These are phyloP conservation scores for Auriculariales sp. DNA, from an alignment of 768 basidiomycete species.

Conservation along the genomic window DNA sequence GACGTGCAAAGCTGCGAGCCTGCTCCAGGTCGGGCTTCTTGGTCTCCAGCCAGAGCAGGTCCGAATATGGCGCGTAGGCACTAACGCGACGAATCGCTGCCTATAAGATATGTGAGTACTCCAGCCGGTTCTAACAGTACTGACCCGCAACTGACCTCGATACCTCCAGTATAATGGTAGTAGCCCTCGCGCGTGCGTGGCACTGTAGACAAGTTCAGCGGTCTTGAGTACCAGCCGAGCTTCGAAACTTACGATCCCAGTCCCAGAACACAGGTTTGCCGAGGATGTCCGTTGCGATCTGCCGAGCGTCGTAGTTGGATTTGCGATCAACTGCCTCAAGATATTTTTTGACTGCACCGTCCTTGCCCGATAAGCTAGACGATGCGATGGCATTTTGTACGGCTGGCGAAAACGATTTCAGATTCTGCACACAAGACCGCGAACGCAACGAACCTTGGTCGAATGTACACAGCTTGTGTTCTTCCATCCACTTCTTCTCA, in stretches of 20 bases:
- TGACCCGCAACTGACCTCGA: constrained; percentile 30
- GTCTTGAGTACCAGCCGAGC: not conserved
- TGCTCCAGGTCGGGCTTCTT: constrained; percentile 73
- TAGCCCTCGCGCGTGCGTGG: constrained; percentile 86
- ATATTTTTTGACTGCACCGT: constrained; percentile 43
- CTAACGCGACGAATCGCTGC: constrained; percentile 70
- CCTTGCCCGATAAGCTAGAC: constrained; percentile 38
- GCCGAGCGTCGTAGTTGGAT: constrained; percentile 58
- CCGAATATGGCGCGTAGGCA: constrained; percentile 73
- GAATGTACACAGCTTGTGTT: constrained; percentile 65
- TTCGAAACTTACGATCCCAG: constrained; percentile 56
- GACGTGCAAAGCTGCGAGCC: constrained; percentile 62
- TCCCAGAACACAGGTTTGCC: constrained; percentile 70
- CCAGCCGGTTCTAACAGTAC: not conserved
- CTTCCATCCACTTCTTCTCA: constrained; percentile 61
- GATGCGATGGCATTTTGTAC: constrained; percentile 41
- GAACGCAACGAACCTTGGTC: constrained; percentile 43
- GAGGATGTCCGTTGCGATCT: constrained; percentile 58
- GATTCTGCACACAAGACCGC: constrained; percentile 1
- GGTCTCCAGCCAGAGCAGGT: constrained; percentile 88
- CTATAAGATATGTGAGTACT: constrained; percentile 16
- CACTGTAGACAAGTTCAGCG: constrained; percentile 24
- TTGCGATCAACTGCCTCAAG: constrained; percentile 41
- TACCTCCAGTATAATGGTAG: constrained; percentile 72
- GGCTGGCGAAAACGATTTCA: constrained; percentile 22